phyloP scores from a whole-genome alignment of 1,139 yeast genomes.

The Lodderomyces metapsilosis region DNA sequence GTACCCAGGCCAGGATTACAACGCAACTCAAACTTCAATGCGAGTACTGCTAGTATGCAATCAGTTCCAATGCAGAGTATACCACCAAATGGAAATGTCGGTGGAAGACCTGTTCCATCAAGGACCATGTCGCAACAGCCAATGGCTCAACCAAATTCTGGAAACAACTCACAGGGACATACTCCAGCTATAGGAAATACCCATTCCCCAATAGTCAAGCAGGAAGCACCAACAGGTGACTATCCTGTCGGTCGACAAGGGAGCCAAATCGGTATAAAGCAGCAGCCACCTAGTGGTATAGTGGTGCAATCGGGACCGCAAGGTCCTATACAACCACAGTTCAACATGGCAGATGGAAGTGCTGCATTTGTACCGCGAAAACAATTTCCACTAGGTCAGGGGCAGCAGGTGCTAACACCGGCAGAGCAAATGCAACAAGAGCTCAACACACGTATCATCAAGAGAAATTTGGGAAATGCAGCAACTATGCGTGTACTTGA shows the following conservation, averaged over 20 bases:
- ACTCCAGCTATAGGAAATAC: constrained; percentile 15
- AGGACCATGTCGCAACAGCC: neutral
- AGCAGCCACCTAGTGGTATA: neutral
- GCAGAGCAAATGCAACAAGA: constrained; percentile 26
- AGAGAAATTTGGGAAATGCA: constrained; percentile 46
- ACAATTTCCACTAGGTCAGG: constrained; percentile 2
- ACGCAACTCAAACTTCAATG: constrained; percentile 11
- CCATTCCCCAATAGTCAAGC: constrained; percentile 2
- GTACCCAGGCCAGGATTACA: constrained; percentile 11
- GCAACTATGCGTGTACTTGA: constrained; percentile 41
- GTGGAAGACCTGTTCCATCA: neutral
- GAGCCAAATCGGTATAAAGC: neutral
- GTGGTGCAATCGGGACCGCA: constrained; percentile 2
- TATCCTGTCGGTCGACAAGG: neutral
- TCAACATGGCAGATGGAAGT: neutral
- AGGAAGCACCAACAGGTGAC: neutral
- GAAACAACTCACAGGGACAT: constrained; percentile 14
- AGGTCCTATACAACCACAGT: constrained; percentile 1
- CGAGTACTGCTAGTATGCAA: constrained; percentile 8
- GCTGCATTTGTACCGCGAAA: neutral
- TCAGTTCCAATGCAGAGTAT: constrained; percentile 3
- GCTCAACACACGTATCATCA: constrained; percentile 35
- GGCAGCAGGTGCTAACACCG: neutral
- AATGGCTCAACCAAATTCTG: constrained; percentile 10
- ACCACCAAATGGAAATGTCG: neutral